Conservation (phyloP, 768 basidiomycete genomes). For the Lentinula sp. region DNA sequence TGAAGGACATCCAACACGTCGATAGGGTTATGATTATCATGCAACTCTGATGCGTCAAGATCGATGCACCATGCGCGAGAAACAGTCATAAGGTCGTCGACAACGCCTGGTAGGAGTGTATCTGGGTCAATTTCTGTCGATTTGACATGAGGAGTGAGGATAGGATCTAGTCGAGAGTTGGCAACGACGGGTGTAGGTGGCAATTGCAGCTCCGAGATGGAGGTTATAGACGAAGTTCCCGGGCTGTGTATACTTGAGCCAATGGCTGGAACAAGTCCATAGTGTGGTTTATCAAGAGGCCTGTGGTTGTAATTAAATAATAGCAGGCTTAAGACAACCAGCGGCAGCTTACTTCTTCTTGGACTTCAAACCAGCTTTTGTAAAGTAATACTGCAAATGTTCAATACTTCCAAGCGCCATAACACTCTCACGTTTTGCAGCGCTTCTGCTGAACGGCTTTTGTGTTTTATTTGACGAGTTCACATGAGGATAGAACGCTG, state of each 20-base stretch:
- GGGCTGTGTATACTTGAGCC: constrained; percentile 50
- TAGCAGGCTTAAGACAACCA: background rate
- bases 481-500: constrained; percentile 74
- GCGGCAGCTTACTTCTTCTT: constrained; percentile 57
- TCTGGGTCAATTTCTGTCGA: constrained; percentile 72
- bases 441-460: constrained; percentile 86
- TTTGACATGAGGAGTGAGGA: constrained; percentile 52
- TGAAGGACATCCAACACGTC: constrained; percentile 72
- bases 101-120: constrained; percentile 67
- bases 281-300: constrained; percentile 33
- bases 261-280: constrained; percentile 71
- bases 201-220: constrained; percentile 48
- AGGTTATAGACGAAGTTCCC: constrained; percentile 32
- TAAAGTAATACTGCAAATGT: constrained; percentile 93
- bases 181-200: constrained; percentile 67
- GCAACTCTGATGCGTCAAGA: constrained; percentile 2
- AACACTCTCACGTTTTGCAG: constrained; percentile 90
- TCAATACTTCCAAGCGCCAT: constrained; percentile 95
- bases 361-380: constrained; percentile 74
- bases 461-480: constrained; percentile 65
- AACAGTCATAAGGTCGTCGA: constrained; percentile 66
- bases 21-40: constrained; percentile 15
- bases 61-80: constrained; percentile 58
- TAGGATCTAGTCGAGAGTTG: constrained; percentile 21
- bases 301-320: background rate